Base-by-base conservation (phyloP, 805 yeast species). In the Metschnikowia proteae region DNA sequence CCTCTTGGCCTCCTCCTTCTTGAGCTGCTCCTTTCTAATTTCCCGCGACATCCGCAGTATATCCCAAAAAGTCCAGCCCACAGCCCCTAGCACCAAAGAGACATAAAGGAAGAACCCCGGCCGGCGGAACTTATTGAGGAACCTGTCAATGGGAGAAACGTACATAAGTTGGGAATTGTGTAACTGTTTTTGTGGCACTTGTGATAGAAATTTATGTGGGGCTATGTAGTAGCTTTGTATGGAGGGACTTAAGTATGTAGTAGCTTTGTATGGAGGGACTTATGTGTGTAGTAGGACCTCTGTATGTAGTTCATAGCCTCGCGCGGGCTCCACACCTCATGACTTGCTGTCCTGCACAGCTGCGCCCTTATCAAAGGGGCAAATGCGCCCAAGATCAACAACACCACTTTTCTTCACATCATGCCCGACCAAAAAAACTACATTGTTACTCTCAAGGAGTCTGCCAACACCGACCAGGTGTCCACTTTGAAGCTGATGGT, bases 391-490 rank as follows among this genome's bases (percentile, higher is more conserved):
- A 28, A 36, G 36, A 23, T 30, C 34, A 45, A 34, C 34, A 29
- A 34, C 31, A 49, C 50, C 34, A 35, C 47, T 28, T 28, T 29
- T 38, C 34, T 44, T 34, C 46, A 23, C 26, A 42, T 38, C 42
- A 65, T 67, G 70, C 43, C 70, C 27, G 66, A 60, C 47, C 50
- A 60, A 32, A 72, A 71, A 54, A 52, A 63, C 39, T 67, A 65
- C 58, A 74, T 76, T 45, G 65, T 78, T 49, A 76, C 81, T 34
- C 71, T 78, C 48, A 74, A 76, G 56, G 81, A 77, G 28, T 49
- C 67, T 27, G 73, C 70, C 48, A 58, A 74, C 41, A 75, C 70
- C 37, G 66, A 67, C 28, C 76, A 75, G 45, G 58, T 70, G 35
- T 53, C 63, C 26, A 38, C 64, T 35, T 61, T 83, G 67, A 82